Evolutionary conservation across 2,329 filamentous ascomycete species (phyloP).

Genomic region (Sporothrix euskadiensis): DNA sequence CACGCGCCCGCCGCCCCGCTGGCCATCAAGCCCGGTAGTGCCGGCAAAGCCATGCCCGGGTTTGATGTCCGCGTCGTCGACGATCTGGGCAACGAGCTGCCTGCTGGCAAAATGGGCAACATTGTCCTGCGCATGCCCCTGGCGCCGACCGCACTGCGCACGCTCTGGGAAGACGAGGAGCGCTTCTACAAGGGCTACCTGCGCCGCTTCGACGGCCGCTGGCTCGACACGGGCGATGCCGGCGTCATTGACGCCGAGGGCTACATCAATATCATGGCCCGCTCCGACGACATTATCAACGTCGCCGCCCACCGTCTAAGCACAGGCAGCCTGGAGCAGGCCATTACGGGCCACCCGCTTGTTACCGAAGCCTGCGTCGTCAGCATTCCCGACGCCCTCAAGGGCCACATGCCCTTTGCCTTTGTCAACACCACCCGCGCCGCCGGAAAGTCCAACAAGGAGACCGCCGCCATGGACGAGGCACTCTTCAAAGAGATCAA

Average conservation of each 20-base stretch:
- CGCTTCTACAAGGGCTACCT: slow-evolving; percentile 85
- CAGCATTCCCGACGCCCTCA: slow-evolving; percentile 79
- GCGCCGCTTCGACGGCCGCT: slow-evolving; percentile 75
- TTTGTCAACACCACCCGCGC: slow-evolving; percentile 65
- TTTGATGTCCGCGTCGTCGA: slow-evolving; percentile 86
- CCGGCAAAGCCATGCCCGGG: slow-evolving; percentile 87
- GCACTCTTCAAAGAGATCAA: slow-evolving; percentile 65
- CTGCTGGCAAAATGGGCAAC: slow-evolving; percentile 80
- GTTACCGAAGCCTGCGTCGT: slow-evolving; percentile 86
- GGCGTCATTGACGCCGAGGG: slow-evolving; percentile 79
- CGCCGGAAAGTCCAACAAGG: neutral
- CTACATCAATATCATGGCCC: slow-evolving; percentile 64
- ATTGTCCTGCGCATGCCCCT: slow-evolving; percentile 82
- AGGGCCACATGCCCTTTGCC: slow-evolving; percentile 89
- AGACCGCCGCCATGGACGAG: slow-evolving; percentile 27
- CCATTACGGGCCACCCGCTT: slow-evolving; percentile 74
- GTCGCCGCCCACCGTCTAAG: slow-evolving; percentile 91
- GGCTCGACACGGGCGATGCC: slow-evolving; percentile 89
- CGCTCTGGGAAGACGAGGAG: slow-evolving; percentile 81
- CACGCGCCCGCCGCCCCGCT: slow-evolving; percentile 47
- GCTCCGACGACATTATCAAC: slow-evolving; percentile 84
- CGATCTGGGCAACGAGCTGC: slow-evolving; percentile 71
- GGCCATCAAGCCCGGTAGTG: slow-evolving; percentile 76
- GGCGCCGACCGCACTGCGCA: slow-evolving; percentile 82
- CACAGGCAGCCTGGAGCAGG: slow-evolving; percentile 88